Evolutionary conservation across 1,284 basidiomycete species (phyloP), one percentile per base, ranked within the genome.

Genomic region (Nidula niveotomentosa): DNA sequence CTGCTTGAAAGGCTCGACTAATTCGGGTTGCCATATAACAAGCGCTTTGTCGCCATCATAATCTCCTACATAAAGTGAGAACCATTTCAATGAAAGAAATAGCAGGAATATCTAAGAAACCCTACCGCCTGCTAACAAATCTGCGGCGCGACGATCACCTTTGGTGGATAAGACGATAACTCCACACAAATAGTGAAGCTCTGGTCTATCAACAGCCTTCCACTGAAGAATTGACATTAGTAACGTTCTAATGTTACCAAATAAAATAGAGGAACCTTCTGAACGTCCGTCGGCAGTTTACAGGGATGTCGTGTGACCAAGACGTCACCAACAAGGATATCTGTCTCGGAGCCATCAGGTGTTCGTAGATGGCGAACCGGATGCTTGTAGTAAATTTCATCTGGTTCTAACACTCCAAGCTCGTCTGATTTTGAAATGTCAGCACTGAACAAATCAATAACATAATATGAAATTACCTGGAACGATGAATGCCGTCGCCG

Each of bases 281-380:
- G 80, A 8, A 77, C 69, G 59, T 84, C 81, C 1, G 76, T 81
- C 0, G 81, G 80, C 6, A 84, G 59, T 60, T 80, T 81, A 63
- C 81, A 83, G 23, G 82, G 82, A 64, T 83, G 71, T 10, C 81
- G 68, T 3, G 77, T 77, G 8, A 83, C 64, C 45, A 83, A 62
- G 15, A 80, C 76, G 54, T 74, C 70, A 0, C 81, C 80, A 18
- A 74, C 49, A 9, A 80, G 56, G 33, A 75, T 68, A 55, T 81
- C 76, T 1, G 74, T 76, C 39, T 70, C 65, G 2, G 69, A 63
- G 1, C 75, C 79, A 62, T 79, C 73, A 10, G 59, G 57, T 6
- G 60, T 68, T 39, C 62, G 55, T 13, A 84, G 64, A 48, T 74
- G 70, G 5, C 70, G 61, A 10, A 60, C 57, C 6, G 76, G 76